Base-by-base conservation (phyloP, 768 basidiomycete species). In the Leucogyrophana mollusca region DNA sequence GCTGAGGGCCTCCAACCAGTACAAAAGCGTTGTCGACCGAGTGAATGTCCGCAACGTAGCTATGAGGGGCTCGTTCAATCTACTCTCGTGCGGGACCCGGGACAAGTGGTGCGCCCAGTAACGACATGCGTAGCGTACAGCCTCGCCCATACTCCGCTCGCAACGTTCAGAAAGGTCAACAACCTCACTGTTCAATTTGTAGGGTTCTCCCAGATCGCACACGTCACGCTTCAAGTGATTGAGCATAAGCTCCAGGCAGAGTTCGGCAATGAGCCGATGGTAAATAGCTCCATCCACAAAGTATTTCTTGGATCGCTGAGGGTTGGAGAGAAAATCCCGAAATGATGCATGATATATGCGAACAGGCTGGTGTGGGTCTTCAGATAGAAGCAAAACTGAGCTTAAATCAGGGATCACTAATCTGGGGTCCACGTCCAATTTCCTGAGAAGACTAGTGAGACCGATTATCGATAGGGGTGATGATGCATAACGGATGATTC, bases 1-100 rank as follows among this genome's bases (percentile, higher is more conserved):
- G 32, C 56, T 58, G 3, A 47, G 37, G 34, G 40, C 40, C 36
- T 58, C 56, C 23, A 56, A 48, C 55, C 56, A 57, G 22, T 37
- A 52, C 21, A 56, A 34, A 18, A 58, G 42, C 10, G 17, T 46
- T 4, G 46, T 54, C 3, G 39, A 44, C 3, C 21, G 42, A 30
- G 45, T 52, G 47, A 58, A 58, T 21, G 6, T 23, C n/a, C 39
- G 47, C 24, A 58, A 14, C 1, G 42, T 50, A 18, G 8, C 18
- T 11, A 58, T 11, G 16, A 58, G 18, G 11, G n/a, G 25, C 3
- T 58, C 51, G 5, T 43, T 40, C 8, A 51, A 44, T 7, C 44
- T 48, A 1, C 27, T 38, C 18, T 50, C 44, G 35, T 45, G 45
- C 21, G 50, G 40, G n/a, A 56, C 47, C 21, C 33, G 55, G 2